Evolutionary conservation across 1,284 basidiomycete species (phyloP).

Genomic region (Kalmanozyma brasiliensis): DNA sequence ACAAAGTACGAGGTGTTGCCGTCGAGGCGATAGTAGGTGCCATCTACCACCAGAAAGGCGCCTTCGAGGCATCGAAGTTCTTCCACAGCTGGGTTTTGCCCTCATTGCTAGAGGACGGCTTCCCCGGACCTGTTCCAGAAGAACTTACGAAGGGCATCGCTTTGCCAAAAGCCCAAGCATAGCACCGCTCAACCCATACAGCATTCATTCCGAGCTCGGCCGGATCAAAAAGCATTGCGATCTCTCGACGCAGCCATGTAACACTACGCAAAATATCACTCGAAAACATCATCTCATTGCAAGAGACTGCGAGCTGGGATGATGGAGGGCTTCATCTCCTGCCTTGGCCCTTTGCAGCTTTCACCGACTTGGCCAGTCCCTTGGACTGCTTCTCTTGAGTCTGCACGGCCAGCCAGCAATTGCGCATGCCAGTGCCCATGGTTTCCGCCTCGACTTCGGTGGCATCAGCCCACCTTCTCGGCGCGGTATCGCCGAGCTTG

Average conservation of each 20-base stretch:
- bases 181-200: slow-evolving; percentile 1
- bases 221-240: slow-evolving; percentile 9
- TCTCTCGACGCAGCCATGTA: slow-evolving; percentile 34
- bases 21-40: slow-evolving; percentile 67
- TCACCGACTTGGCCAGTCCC: background rate
- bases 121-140: slow-evolving; percentile 35
- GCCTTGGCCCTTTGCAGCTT: slow-evolving; percentile 1
- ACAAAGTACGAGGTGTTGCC: slow-evolving; percentile 63
- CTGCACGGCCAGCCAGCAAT: slow-evolving; percentile 41
- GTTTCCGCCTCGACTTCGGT: slow-evolving; percentile 46
- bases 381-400: background rate
- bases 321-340: background rate
- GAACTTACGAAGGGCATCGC: slow-evolving; percentile 22
- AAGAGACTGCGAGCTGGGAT: background rate
- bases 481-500: slow-evolving; percentile 13
- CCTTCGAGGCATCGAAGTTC: slow-evolving; percentile 32
- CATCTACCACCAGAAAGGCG: slow-evolving; percentile 60
- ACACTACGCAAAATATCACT: slow-evolving; percentile 25
- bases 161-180: slow-evolving; percentile 4
- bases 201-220: background rate
- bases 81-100: slow-evolving; percentile 36
- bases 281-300: too few species aligned
- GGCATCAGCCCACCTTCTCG: slow-evolving; percentile 35
- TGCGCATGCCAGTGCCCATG: slow-evolving; percentile 58
- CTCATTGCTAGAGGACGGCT: slow-evolving; percentile 26